These are phyloP conservation scores for Solanum lycopersicoides DNA, from an alignment of 257 asterid genomes.

Conservation along the genomic window DNA sequence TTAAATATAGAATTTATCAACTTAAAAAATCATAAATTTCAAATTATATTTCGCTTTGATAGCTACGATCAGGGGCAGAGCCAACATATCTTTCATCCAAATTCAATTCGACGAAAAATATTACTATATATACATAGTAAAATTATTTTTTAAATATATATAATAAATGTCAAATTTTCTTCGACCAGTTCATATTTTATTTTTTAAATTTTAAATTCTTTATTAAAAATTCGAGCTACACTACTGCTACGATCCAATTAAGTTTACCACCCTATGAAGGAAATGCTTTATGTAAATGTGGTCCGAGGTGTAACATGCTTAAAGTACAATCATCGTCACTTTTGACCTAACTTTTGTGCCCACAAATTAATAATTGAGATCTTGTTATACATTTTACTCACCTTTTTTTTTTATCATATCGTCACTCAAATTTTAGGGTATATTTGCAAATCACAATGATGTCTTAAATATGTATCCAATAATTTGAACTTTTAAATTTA, in stretches of 20 bases:
- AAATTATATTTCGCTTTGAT: rapidly evolving
- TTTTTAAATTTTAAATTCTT: too few relatives aligned
- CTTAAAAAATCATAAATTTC: background rate
- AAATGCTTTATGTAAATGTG: background rate
- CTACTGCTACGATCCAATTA: background rate
- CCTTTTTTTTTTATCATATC: background rate
- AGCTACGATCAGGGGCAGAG: rapidly evolving
- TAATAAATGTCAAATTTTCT: too few relatives aligned
- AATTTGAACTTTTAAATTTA: background rate
- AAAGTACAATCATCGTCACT: background rate
- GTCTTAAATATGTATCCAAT: background rate
- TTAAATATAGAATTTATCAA: too few relatives aligned
- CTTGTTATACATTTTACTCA: background rate
- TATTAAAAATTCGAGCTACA: too few relatives aligned
- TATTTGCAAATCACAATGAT: background rate
- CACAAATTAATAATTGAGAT: background rate
- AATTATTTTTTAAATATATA: too few relatives aligned
- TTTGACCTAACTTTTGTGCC: background rate
- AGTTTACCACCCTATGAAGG: background rate
- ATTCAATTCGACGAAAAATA: too few relatives aligned
- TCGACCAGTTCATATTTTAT: too few relatives aligned
- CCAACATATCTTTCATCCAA: too few relatives aligned
- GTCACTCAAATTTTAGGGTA: background rate
- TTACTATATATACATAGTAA: too few relatives aligned
- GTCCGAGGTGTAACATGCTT: background rate